Percentiles rank a stretch among this genome's conserved stretches.
These are phyloP conservation scores for Coemansia sp. DNA, from an alignment of 192 early-diverging fungal species.

Conservation along the genomic window DNA sequence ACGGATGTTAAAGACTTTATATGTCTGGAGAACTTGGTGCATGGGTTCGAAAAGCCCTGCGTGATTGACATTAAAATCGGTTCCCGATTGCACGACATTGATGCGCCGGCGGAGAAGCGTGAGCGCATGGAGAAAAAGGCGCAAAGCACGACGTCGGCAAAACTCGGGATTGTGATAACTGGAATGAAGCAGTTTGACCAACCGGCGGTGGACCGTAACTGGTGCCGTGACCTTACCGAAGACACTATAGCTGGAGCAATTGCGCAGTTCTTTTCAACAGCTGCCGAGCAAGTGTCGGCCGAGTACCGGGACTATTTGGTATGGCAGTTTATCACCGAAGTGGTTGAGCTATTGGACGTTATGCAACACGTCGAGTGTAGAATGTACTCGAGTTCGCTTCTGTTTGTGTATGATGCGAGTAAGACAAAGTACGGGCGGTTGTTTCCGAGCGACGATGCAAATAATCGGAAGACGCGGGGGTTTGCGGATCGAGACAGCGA, in stretches of 20 bases:
- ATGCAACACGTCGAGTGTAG: slow-evolving; percentile 59
- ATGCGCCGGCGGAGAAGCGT: slow-evolving; percentile 71
- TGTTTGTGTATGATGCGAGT: slow-evolving; percentile 82
- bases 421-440: slow-evolving; percentile 53
- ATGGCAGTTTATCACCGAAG: slow-evolving; percentile 60
- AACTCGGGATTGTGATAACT: slow-evolving; percentile 66
- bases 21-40: slow-evolving; percentile 76
- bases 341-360: slow-evolving; percentile 59
- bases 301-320: slow-evolving; percentile 60
- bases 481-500: slow-evolving; percentile 16
- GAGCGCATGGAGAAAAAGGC: slow-evolving; percentile 67
- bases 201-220: slow-evolving; percentile 13
- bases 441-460: slow-evolving; percentile 21
- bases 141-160: slow-evolving; percentile 61
- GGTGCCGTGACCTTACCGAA: slow-evolving; percentile 28
- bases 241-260: slow-evolving; percentile 62
- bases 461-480: slow-evolving; percentile 1
- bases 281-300: slow-evolving; percentile 38
- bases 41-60: slow-evolving; percentile 70
- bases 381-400: slow-evolving; percentile 71
- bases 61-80: slow-evolving; percentile 90
- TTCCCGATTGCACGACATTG: slow-evolving; percentile 68
- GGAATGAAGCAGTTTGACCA: slow-evolving; percentile 66
- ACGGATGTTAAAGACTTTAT: slow-evolving; percentile 47
- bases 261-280: slow-evolving; percentile 61